Percentiles rank a stretch among this genome's conserved stretches.
Conservation (phyloP, 768 basidiomycete species). For the Nevesoporus exiguus region DNA sequence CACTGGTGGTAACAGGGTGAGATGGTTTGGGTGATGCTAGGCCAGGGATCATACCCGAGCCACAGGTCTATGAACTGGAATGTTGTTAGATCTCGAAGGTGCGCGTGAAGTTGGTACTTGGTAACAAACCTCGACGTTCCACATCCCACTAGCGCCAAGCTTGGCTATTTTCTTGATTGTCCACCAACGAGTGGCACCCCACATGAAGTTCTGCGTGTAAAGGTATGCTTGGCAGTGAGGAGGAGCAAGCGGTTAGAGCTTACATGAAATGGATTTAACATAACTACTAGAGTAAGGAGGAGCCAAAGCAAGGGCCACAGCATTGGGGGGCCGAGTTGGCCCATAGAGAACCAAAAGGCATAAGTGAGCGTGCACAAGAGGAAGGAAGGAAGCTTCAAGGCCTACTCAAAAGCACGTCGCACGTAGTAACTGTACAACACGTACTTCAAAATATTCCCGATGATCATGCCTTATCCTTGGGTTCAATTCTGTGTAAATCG, state of each 20-base stretch:
- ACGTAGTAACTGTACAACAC: conserved; percentile 10
- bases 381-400: conserved; percentile 67
- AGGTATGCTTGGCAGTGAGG: conserved; percentile 18
- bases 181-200: conserved; percentile 63
- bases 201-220: conserved; percentile 43
- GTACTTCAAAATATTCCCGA: conserved; percentile 71
- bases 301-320: conserved; percentile 86
- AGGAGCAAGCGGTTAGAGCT: neutral
- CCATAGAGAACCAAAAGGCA: conserved; percentile 83
- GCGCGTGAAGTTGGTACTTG: neutral
- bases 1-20: conserved; percentile 40
- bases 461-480: conserved; percentile 69
- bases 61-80: conserved; percentile 81
- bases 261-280: conserved; percentile 77
- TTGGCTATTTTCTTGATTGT: conserved; percentile 59
- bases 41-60: conserved; percentile 58
- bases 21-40: neutral
- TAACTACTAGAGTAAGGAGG: conserved; percentile 48
- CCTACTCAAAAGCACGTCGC: neutral
- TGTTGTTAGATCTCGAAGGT: conserved; percentile 3
- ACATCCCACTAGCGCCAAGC: conserved; percentile 65
- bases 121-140: conserved; percentile 64
- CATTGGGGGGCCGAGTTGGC: conserved; percentile 63
- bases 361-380: conserved; percentile 71
- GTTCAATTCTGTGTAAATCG: conserved; percentile 55